Evolutionary conservation across 345 rosid species (phyloP).

Genomic region (Brassica incana): DNA sequence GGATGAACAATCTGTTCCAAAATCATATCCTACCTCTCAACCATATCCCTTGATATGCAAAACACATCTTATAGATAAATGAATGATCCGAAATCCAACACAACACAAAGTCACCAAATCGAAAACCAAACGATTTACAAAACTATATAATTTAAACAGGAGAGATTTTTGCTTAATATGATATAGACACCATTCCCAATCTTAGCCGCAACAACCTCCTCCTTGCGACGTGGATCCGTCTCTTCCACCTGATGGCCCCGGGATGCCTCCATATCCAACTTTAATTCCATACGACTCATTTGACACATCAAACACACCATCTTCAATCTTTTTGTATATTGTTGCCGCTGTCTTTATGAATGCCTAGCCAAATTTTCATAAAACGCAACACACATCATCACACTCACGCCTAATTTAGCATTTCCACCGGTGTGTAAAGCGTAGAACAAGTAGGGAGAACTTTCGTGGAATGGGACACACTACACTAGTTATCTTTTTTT

Average conservation of each 20-base stretch:
- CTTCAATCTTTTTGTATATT: constrained; percentile 94
- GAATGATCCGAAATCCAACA: constrained; percentile 22
- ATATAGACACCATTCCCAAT: constrained; percentile 16
- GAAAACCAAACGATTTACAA: constrained; percentile 34
- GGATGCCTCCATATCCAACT: constrained; percentile 94
- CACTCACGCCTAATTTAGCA: not conserved
- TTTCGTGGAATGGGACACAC: not conserved
- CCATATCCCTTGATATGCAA: not conserved
- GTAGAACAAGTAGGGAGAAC: not conserved
- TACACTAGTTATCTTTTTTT: not conserved
- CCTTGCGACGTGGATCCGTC: constrained; percentile 77
- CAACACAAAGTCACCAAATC: constrained; percentile 28
- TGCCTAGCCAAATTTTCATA: constrained; percentile 52
- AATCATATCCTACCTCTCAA: constrained; percentile 42
- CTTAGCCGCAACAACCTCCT: constrained; percentile 90
- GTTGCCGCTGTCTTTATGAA: constrained; percentile 94
- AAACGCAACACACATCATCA: not conserved
- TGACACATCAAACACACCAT: constrained; percentile 97
- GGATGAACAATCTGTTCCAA: constrained; percentile 28
- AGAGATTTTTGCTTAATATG: constrained; percentile 15
- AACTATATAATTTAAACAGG: constrained; percentile 14
- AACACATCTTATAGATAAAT: constrained; percentile 18
- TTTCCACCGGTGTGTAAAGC: not conserved
- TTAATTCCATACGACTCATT: constrained; percentile 97
- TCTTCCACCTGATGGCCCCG: constrained; percentile 91